A percentile compares a stretch with the other conserved stretches of the same genome.
Conservation (phyloP, 208 protist species). For the Trypanosoma caninum region DNA sequence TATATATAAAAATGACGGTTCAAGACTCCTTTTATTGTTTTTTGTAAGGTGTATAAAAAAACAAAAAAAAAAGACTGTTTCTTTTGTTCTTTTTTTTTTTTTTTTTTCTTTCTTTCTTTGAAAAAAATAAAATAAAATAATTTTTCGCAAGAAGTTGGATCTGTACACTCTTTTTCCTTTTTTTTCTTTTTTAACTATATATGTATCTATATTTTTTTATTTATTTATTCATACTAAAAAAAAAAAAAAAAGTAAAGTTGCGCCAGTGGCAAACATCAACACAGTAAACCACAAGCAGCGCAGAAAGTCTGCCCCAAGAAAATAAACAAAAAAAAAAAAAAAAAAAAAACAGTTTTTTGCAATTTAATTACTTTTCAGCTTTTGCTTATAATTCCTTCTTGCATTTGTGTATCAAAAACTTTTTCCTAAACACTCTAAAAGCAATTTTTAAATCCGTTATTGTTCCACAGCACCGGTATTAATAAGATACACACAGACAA, state of each 20-base stretch:
- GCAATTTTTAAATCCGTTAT: no score
- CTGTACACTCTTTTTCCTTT: not conserved
- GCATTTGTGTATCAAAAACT: no score
- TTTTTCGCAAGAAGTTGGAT: not conserved
- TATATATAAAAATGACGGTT: not conserved
- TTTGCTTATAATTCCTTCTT: no score
- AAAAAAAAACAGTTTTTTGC: conserved; percentile 1
- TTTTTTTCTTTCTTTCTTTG: not conserved
- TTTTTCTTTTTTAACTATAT: conserved; percentile 8
- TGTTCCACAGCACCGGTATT: no score
- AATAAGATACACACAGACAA: no score
- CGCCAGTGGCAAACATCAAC: no score
- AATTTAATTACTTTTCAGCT: no score
- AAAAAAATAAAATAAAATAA: conserved; percentile 13
- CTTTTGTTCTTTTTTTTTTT: not conserved
- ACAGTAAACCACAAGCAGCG: not conserved
- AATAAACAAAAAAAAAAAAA: conserved; percentile 6
- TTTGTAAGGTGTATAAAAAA: not conserved
- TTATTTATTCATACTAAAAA: not conserved
- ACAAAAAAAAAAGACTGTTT: not conserved
- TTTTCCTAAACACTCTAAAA: no score
- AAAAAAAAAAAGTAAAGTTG: conserved; percentile 10
- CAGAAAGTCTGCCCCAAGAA: conserved; percentile 2
- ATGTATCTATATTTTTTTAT: conserved; percentile 15
- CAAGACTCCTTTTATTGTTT: not conserved